These are phyloP conservation scores for Colletotrichum orchidophilum DNA, from an alignment of 2,329 filamentous ascomycete genomes.

Conservation along the genomic window DNA sequence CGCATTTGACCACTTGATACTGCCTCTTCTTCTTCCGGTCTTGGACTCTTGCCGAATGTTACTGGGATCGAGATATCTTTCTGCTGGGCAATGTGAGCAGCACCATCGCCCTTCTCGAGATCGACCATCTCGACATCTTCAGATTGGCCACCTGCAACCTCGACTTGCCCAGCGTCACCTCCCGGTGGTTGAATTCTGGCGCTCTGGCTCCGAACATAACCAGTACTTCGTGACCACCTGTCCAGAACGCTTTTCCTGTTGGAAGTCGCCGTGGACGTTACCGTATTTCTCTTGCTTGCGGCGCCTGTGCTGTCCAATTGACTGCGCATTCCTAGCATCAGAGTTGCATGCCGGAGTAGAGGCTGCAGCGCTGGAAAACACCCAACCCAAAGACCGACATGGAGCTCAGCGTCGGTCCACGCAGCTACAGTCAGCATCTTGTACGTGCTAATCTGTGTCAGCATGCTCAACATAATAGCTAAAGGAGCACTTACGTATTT, in stretches of 20 bases:
- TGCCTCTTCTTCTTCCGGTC: not conserved
- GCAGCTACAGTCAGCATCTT: constrained; percentile 46
- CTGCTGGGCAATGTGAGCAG: not conserved
- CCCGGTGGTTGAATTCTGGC: not conserved
- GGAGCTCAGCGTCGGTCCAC: constrained; percentile 53
- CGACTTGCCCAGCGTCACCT: not conserved
- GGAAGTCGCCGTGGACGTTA: not conserved
- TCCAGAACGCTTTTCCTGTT: not conserved
- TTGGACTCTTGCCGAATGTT: not conserved
- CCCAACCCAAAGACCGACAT: constrained; percentile 53
- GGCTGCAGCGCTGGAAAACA: constrained; percentile 53
- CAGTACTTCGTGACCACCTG: not conserved
- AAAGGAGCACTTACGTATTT: constrained; percentile 43
- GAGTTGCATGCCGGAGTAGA: constrained; percentile 9
- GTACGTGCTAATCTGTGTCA: constrained; percentile 42
- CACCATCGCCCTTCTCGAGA: not conserved
- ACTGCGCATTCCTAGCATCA: not conserved
- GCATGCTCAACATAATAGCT: too few relatives aligned
- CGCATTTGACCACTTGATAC: not conserved
- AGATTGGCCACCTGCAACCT: not conserved
- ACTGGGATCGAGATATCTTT: not conserved
- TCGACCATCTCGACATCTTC: constrained; percentile 16
- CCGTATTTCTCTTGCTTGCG: not conserved
- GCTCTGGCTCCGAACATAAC: not conserved
- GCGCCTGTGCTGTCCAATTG: not conserved